Conservation (phyloP, 2,329 filamentous ascomycete genomes). For the Aspergillus sp. region DNA sequence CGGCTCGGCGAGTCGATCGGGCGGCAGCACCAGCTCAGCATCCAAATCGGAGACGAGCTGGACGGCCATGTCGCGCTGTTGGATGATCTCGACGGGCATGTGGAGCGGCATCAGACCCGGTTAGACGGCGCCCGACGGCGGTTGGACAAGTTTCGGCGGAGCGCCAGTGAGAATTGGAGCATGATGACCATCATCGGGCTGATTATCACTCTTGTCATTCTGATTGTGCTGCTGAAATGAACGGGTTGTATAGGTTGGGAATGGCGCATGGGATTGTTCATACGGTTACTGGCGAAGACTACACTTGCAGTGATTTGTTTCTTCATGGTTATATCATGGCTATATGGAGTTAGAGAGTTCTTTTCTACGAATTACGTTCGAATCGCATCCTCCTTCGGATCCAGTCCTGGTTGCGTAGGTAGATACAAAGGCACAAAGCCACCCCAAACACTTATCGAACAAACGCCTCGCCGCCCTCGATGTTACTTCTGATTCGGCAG, state of each 20-base stretch:
- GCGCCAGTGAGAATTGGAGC: constrained; percentile 82
- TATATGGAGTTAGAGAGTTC: constrained; percentile 3
- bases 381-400: neutral
- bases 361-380: neutral
- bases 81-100: constrained; percentile 80
- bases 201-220: constrained; percentile 76
- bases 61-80: constrained; percentile 86
- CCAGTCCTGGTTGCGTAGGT: neutral
- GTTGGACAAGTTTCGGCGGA: constrained; percentile 69
- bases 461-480: too few species aligned
- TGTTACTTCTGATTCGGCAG: constrained; percentile 20
- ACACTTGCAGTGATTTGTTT: neutral
- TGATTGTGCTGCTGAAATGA: constrained; percentile 79
- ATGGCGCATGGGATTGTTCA: neutral
- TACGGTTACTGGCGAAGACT: neutral
- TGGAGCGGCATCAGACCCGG: constrained; percentile 75
- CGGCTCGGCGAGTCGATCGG: constrained; percentile 80
- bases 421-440: too few species aligned
- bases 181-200: constrained; percentile 77
- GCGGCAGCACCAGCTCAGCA: constrained; percentile 85
- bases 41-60: constrained; percentile 94
- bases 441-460: neutral
- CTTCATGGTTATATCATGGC: constrained; percentile 6
- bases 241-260: neutral
- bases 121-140: constrained; percentile 72